phyloP scores from a whole-genome alignment of 2,329 filamentous ascomycete species.

The Dothistroma pini region DNA sequence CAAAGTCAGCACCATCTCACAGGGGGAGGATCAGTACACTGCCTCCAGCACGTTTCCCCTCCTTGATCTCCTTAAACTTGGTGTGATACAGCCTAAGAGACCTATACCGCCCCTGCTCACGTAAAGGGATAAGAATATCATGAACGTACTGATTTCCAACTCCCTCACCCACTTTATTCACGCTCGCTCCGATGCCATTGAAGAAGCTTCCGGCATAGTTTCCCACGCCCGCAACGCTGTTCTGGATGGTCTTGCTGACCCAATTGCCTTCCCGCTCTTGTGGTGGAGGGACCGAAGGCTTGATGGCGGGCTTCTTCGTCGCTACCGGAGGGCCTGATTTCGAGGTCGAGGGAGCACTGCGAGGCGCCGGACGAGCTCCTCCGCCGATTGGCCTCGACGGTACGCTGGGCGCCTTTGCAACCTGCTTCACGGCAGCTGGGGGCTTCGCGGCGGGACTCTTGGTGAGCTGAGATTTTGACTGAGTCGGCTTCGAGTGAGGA shows the following conservation, averaged over 20 bases:
- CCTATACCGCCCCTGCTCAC: background rate
- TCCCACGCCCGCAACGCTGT: conserved; percentile 42
- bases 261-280: conserved; percentile 38
- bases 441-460: conserved; percentile 11
- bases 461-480: conserved; percentile 1
- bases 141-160: conserved; percentile 39
- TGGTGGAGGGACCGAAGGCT: conserved; percentile 7
- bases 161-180: conserved; percentile 46
- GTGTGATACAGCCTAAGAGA: background rate
- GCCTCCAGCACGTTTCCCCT: background rate
- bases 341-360: conserved; percentile 5
- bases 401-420: background rate
- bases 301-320: background rate
- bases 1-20: conserved; percentile 2
- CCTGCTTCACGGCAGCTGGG: background rate
- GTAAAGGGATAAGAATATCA: background rate
- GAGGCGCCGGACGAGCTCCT: conserved; percentile 6
- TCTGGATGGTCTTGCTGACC: conserved; percentile 45
- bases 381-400: conserved; percentile 4
- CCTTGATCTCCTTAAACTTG: background rate
- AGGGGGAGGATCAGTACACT: background rate
- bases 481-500: background rate
- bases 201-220: conserved; percentile 44
- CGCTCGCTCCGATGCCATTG: conserved; percentile 43
- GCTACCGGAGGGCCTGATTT: conserved; percentile 3